These are phyloP conservation scores for Aphanocladium album DNA, from an alignment of 2,329 filamentous ascomycete genomes.

Conservation along the genomic window DNA sequence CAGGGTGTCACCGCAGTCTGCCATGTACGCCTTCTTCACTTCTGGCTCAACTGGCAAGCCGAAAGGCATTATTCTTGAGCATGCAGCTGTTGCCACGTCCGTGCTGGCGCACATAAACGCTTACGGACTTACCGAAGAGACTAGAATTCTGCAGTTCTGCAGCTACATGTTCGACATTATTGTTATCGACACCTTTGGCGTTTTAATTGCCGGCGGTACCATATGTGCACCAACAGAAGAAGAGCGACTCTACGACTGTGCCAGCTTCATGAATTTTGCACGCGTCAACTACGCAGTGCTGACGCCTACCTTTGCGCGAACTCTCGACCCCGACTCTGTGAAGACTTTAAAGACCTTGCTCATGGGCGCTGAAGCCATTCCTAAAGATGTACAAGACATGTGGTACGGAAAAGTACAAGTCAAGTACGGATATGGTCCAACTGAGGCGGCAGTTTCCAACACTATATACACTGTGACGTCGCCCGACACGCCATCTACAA, in stretches of 20 bases:
- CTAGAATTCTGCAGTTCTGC: constrained; percentile 11
- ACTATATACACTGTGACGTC: not conserved
- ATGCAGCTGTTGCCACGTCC: constrained; percentile 15
- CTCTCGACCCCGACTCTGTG: not conserved
- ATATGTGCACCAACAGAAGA: constrained; percentile 13
- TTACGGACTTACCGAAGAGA: not conserved
- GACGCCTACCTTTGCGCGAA: constrained; percentile 1
- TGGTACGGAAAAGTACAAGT: not conserved
- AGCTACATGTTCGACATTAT: constrained; percentile 10
- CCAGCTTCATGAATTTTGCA: constrained; percentile 10
- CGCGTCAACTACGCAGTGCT: constrained; percentile 11
- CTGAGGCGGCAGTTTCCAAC: not conserved
- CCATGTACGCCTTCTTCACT: constrained; percentile 41
- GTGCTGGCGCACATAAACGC: constrained; percentile 3
- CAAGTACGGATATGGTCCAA: constrained; percentile 4
- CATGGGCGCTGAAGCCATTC: not conserved
- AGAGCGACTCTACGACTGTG: constrained; percentile 4
- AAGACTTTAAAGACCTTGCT: not conserved
- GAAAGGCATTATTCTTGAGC: constrained; percentile 42
- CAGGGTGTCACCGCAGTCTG: not conserved
- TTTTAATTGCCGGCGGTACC: constrained; percentile 5
- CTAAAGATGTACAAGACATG: not conserved
- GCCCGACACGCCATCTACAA: not conserved
- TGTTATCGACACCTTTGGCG: not conserved
- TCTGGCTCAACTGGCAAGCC: constrained; percentile 48